Conservation (phyloP, 1,284 basidiomycete species). For the Sporisorium reilianum region DNA sequence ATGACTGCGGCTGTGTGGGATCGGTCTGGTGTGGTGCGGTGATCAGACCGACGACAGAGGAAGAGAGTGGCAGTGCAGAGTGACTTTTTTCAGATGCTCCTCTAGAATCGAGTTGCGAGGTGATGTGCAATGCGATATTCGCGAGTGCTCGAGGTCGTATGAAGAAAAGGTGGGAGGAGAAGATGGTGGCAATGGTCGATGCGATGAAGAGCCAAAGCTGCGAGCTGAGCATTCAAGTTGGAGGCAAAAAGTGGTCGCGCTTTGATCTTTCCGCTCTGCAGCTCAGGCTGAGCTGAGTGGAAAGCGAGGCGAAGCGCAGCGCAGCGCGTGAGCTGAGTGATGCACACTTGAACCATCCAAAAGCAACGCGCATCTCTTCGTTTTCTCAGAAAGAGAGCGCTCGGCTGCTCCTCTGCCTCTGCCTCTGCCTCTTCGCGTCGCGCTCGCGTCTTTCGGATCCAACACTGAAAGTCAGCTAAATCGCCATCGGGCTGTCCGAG, state of each 20-base stretch:
- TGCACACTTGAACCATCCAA: background rate
- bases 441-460: slow-evolving; percentile 26
- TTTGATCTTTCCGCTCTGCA: background rate
- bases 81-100: background rate
- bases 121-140: background rate
- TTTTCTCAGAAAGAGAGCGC: background rate
- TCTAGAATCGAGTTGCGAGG: background rate
- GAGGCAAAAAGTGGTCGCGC: background rate
- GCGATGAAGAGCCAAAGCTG: background rate
- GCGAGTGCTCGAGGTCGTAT: background rate
- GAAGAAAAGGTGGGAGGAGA: background rate
- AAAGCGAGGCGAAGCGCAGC: background rate
- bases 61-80: too few species aligned
- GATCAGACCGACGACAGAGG: too few species aligned
- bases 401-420: slow-evolving; percentile 5
- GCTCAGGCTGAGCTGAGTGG: background rate
- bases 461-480: slow-evolving; percentile 14
- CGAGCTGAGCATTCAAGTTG: slow-evolving; percentile 1
- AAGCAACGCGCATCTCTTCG: background rate
- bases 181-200: slow-evolving; percentile 6
- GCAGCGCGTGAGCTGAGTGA: slow-evolving; percentile 7
- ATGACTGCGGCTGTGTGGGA: slow-evolving; percentile 6
- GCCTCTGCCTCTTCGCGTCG: slow-evolving; percentile 32
- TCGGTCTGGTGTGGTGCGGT: background rate
- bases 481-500: background rate